Evolutionary conservation across 1,284 basidiomycete species (phyloP).

Genomic region (Sporisorium exsertum): DNA sequence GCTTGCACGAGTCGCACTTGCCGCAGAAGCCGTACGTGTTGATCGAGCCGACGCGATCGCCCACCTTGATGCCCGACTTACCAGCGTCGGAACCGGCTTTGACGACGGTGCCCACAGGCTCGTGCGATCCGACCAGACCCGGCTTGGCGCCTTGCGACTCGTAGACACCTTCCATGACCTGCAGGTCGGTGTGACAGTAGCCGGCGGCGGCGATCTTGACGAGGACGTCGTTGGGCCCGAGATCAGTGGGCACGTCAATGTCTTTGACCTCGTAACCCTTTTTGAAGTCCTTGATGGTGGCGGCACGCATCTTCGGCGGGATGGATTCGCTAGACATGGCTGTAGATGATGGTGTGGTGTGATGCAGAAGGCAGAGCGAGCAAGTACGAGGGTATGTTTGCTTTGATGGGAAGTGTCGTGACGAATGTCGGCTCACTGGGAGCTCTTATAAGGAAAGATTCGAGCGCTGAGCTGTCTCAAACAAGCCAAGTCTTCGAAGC

Average conservation of each 20-base stretch:
- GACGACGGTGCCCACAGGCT: slow-evolving; percentile 59
- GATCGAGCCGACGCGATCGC: slow-evolving; percentile 65
- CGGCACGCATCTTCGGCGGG: slow-evolving; percentile 56
- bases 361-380: background rate
- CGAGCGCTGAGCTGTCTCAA: background rate
- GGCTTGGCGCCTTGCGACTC: slow-evolving; percentile 52
- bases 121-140: slow-evolving; percentile 60
- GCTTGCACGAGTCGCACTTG: slow-evolving; percentile 62
- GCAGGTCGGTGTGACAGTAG: slow-evolving; percentile 62
- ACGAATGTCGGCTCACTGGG: background rate
- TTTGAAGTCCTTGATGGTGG: slow-evolving; percentile 58
- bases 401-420: background rate
- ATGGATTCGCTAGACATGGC: slow-evolving; percentile 51
- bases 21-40: slow-evolving; percentile 64
- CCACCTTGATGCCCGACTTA: slow-evolving; percentile 54
- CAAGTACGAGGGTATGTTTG: background rate
- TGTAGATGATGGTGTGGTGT: slow-evolving; percentile 1
- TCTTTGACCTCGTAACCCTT: slow-evolving; percentile 55
- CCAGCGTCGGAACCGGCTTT: slow-evolving; percentile 41
- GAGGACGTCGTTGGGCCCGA: slow-evolving; percentile 43
- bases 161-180: slow-evolving; percentile 59
- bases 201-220: slow-evolving; percentile 58
- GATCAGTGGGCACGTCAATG: slow-evolving; percentile 50
- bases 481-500: too few relatives aligned
- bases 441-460: background rate